Evolutionary conservation across 495 filamentous ascomycete genomes (phyloP).

Genomic region (Bacidia gigantensis): DNA sequence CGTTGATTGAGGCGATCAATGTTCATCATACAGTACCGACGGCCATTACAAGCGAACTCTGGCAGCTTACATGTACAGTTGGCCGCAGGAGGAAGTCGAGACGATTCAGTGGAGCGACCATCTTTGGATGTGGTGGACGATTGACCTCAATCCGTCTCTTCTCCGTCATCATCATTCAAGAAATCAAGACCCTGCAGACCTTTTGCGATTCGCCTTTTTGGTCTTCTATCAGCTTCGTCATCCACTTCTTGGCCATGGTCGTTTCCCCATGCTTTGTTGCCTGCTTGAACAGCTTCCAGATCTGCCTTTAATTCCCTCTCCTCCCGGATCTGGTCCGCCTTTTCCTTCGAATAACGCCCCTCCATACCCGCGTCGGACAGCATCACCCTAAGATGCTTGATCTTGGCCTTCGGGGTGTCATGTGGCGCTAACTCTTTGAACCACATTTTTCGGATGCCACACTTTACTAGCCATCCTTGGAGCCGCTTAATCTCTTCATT

Average conservation of each 20-base stretch:
- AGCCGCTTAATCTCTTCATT: conserved; percentile 81
- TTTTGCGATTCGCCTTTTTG: conserved; percentile 28
- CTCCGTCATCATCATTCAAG: conserved; percentile 37
- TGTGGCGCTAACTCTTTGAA: conserved; percentile 62
- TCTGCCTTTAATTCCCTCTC: conserved; percentile 68
- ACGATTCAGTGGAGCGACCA: neutral
- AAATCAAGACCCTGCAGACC: conserved; percentile 40
- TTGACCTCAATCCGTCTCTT: conserved; percentile 36
- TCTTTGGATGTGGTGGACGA: neutral
- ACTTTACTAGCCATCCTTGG: conserved; percentile 78
- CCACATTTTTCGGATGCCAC: conserved; percentile 92
- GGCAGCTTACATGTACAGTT: too few relatives aligned
- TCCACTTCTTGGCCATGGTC: conserved; percentile 31
- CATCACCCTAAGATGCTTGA: conserved; percentile 64
- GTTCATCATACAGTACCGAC: neutral
- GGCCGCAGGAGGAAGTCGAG: neutral
- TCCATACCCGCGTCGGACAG: conserved; percentile 73
- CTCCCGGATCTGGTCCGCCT: conserved; percentile 75
- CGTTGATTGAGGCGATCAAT: neutral
- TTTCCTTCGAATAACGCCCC: conserved; percentile 71
- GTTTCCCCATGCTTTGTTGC: conserved; percentile 62
- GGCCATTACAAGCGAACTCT: too few relatives aligned
- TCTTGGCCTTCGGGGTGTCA: conserved; percentile 64
- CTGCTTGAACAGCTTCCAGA: conserved; percentile 66
- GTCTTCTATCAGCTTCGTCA: conserved; percentile 25